These are phyloP conservation scores for Aureobasidium sp. DNA, from an alignment of 2,329 filamentous ascomycete species.

Conservation along the genomic window DNA sequence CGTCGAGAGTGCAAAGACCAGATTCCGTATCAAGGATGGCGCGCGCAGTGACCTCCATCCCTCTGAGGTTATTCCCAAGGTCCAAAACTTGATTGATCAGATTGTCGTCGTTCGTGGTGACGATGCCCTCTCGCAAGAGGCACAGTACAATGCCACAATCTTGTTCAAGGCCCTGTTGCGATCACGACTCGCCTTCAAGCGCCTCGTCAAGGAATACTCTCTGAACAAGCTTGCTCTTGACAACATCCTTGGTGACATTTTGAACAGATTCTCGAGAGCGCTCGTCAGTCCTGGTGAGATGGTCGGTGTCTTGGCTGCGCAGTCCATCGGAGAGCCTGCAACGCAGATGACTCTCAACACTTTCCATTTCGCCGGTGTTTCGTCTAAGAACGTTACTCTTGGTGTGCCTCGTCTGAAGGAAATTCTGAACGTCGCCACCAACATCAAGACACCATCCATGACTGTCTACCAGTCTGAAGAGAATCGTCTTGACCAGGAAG, in stretches of 20 bases:
- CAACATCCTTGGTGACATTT: constrained; percentile 83
- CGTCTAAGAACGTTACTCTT: constrained; percentile 97
- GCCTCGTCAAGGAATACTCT: constrained; percentile 76
- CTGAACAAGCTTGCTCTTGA: constrained; percentile 89
- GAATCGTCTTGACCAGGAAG: constrained; percentile 60
- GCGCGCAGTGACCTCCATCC: constrained; percentile 86
- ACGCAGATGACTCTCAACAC: constrained; percentile 99
- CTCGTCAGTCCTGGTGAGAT: constrained; percentile 92
- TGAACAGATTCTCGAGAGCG: constrained; percentile 78
- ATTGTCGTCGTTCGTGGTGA: constrained; percentile 80
- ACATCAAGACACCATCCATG: constrained; percentile 99
- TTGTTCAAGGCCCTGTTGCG: constrained; percentile 89
- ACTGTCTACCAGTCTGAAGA: constrained; percentile 70
- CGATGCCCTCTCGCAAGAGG: constrained; percentile 76
- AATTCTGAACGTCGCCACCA: constrained; percentile 94
- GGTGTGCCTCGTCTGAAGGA: constrained; percentile 99
- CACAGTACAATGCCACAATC: constrained; percentile 79
- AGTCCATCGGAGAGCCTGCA: constrained; percentile 96
- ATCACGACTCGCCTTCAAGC: constrained; percentile 86
- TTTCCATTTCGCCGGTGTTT: constrained; percentile 99
- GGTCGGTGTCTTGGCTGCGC: constrained; percentile 94
- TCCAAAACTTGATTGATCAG: constrained; percentile 66
- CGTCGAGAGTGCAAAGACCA: constrained; percentile 80
- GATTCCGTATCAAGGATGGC: constrained; percentile 82
- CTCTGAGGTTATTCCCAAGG: constrained; percentile 73